A percentile compares a stretch with the other conserved stretches of the same genome.
phyloP scores from a whole-genome alignment of 345 rosid species.

The Streptanthus diversifolius region DNA sequence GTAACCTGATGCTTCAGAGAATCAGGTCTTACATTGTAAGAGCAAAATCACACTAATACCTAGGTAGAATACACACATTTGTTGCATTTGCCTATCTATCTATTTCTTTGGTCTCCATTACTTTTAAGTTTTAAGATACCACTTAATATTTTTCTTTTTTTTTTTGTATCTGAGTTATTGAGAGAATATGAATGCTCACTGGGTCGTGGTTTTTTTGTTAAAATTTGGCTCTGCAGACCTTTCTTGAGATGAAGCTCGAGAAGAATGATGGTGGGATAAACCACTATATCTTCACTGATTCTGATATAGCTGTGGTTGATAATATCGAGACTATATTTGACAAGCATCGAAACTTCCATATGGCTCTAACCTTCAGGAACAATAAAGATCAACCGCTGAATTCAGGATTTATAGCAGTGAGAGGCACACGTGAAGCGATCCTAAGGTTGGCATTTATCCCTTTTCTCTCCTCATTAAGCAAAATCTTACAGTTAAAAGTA shows the following conservation, averaged over 20 bases:
- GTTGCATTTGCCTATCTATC: background rate
- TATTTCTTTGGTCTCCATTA: background rate
- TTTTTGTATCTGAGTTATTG: background rate
- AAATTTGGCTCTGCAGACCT: slow-evolving; percentile 43
- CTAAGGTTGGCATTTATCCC: slow-evolving; percentile 45
- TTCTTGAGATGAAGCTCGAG: slow-evolving; percentile 60
- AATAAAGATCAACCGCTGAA: slow-evolving; percentile 92
- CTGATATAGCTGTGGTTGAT: slow-evolving; percentile 79
- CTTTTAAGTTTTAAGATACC: background rate
- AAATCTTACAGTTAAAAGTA: background rate
- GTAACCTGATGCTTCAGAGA: slow-evolving; percentile 95
- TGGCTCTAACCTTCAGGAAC: slow-evolving; percentile 91
- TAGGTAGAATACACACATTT: slow-evolving; percentile 49
- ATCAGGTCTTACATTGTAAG: slow-evolving; percentile 99
- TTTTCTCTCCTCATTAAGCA: slow-evolving; percentile 6
- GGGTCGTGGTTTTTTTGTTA: background rate
- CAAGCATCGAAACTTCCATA: slow-evolving; percentile 54
- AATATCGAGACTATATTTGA: slow-evolving; percentile 61
- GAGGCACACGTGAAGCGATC: slow-evolving; percentile 79
- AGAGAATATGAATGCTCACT: background rate
- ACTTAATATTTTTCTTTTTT: background rate
- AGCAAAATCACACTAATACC: slow-evolving; percentile 45
- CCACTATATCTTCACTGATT: slow-evolving; percentile 84
- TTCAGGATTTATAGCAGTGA: slow-evolving; percentile 89
- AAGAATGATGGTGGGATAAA: slow-evolving; percentile 40